These are phyloP conservation scores for Sungouiozyma intestinalis DNA, from an alignment of 805 yeast genomes.

Conservation along the genomic window DNA sequence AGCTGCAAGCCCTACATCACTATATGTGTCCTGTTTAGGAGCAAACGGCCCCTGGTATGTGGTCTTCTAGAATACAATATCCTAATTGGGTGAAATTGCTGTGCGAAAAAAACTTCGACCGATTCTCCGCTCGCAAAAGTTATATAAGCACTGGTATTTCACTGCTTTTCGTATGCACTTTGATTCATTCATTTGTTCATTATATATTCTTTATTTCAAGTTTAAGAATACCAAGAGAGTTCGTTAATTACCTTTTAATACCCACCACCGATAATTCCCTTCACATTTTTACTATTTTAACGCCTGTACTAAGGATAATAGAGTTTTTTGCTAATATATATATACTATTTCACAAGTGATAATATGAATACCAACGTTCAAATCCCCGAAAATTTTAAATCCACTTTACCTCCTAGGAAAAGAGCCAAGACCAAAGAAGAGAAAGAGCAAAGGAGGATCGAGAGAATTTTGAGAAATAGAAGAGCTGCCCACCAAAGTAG, in stretches of 20 bases:
- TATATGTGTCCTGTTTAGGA: not conserved
- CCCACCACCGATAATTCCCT: not conserved
- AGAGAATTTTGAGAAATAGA: conserved; percentile 84
- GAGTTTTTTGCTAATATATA: not conserved
- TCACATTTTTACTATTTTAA: not conserved
- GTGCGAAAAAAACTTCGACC: not conserved
- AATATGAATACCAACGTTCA: conserved; percentile 3
- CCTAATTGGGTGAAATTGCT: not conserved
- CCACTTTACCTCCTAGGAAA: conserved; percentile 82
- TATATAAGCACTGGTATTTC: not conserved
- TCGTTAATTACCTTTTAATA: not conserved
- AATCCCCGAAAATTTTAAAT: conserved; percentile 32
- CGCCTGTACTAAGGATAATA: not conserved
- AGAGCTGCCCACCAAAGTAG: conserved; percentile 97
- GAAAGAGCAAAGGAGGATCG: conserved; percentile 92
- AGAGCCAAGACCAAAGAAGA: conserved; percentile 95
- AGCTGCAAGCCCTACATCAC: no score
- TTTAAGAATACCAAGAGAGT: not conserved
- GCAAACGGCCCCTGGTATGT: not conserved
- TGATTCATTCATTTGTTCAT: not conserved
- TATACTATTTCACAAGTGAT: not conserved
- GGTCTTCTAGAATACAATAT: not conserved
- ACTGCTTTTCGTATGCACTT: not conserved
- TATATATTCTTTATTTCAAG: no score
- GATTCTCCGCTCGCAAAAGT: not conserved